phyloP scores from a whole-genome alignment of 768 basidiomycete genomes.

The Suillus subalutaceus region DNA sequence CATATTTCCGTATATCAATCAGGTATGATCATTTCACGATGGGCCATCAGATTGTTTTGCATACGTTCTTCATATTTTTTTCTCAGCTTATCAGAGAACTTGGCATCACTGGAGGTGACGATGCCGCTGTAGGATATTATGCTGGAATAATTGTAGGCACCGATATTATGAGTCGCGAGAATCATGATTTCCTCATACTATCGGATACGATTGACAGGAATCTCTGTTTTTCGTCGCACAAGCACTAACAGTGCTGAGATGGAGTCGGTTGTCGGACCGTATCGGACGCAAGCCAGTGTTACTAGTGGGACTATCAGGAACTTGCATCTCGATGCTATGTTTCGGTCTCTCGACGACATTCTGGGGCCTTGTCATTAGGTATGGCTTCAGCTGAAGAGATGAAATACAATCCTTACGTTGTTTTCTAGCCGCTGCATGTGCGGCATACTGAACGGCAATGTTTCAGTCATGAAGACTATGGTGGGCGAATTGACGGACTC shows the following conservation, averaged over 20 bases:
- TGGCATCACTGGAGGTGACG: constrained; percentile 6
- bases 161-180: background rate
- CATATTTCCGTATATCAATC: constrained; percentile 53
- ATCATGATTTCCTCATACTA: background rate
- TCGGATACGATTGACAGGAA: constrained; percentile 45
- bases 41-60: background rate
- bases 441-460: constrained; percentile 42
- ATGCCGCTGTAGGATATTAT: constrained; percentile 60
- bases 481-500: constrained; percentile 62
- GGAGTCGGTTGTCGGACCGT: constrained; percentile 70
- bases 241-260: constrained; percentile 68
- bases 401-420: background rate
- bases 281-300: constrained; percentile 78
- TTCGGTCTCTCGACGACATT: constrained; percentile 74
- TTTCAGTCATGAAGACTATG: constrained; percentile 69
- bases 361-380: constrained; percentile 56
- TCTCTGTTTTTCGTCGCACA: constrained; percentile 79
- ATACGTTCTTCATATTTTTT: background rate
- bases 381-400: background rate
- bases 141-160: constrained; percentile 65
- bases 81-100: constrained; percentile 10
- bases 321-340: constrained; percentile 67
- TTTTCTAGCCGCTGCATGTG: constrained; percentile 30
- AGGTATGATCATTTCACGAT: constrained; percentile 29
- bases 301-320: constrained; percentile 60